Conservation (phyloP, 805 yeast genomes). For the Saturnispora saitoi region DNA sequence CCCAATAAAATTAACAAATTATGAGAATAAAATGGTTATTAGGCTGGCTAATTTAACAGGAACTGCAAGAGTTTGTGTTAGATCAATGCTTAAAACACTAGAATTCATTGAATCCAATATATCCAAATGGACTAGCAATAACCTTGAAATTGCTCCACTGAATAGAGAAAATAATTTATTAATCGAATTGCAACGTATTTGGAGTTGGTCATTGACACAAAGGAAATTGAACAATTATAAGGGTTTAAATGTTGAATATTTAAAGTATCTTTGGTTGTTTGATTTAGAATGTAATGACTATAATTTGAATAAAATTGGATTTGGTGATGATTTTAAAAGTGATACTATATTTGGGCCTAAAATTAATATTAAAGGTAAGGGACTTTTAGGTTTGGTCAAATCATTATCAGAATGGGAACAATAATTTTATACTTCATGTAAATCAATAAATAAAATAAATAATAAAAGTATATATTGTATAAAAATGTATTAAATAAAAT, state of each 20-base stretch:
- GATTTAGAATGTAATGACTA: not conserved
- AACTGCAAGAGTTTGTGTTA: not conserved
- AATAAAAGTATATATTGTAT: not conserved
- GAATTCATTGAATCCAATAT: not conserved
- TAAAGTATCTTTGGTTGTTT: not conserved
- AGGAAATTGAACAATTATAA: not conserved
- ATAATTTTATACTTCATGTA: not conserved
- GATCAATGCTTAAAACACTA: not conserved
- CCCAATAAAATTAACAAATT: not conserved
- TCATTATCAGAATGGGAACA: not conserved
- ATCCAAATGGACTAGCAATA: not conserved
- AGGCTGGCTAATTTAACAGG: slow-evolving; percentile 7
- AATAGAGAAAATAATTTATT: not conserved
- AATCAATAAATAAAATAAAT: not conserved
- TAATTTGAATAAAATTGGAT: not conserved
- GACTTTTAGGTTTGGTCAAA: slow-evolving; percentile 3
- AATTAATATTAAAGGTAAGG: not conserved
- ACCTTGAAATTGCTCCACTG: not conserved
- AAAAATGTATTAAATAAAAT: not conserved
- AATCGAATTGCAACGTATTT: not conserved
- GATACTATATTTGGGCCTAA: not conserved
- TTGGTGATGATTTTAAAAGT: slow-evolving; percentile 1
- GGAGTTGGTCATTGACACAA: not conserved
- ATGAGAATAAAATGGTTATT: not conserved
- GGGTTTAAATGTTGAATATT: not conserved